phyloP scores from a whole-genome alignment of 1,139 yeast species.

The Yamadazyma kanchanaburiensis region DNA sequence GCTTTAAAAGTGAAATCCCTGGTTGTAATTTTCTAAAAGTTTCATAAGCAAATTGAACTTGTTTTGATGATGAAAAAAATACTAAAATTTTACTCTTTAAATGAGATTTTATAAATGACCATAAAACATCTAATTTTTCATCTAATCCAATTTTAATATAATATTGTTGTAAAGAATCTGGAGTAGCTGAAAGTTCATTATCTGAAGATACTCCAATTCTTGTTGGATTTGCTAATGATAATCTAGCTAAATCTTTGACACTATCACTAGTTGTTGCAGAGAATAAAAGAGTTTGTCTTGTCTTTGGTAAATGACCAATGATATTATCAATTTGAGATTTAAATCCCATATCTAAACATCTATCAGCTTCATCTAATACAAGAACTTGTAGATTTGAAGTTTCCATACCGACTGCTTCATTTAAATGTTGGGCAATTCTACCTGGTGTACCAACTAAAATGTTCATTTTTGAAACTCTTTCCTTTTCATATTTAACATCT shows the following conservation, averaged over 20 bases:
- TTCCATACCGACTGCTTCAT: constrained; percentile 86
- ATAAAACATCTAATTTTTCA: constrained; percentile 81
- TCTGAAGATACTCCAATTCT: constrained; percentile 64
- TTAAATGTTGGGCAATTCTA: constrained; percentile 88
- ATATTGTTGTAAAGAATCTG: constrained; percentile 80
- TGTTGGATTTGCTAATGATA: constrained; percentile 77
- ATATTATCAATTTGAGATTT: constrained; percentile 85
- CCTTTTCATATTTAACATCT: constrained; percentile 83
- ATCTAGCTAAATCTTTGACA: constrained; percentile 82
- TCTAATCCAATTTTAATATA: constrained; percentile 69
- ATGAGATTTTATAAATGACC: constrained; percentile 90
- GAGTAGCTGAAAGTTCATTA: constrained; percentile 58
- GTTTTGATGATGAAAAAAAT: constrained; percentile 88
- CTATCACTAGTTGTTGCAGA: constrained; percentile 94
- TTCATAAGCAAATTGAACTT: constrained; percentile 92
- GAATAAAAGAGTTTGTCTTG: constrained; percentile 84
- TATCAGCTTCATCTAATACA: constrained; percentile 93
- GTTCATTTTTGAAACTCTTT: constrained; percentile 78
- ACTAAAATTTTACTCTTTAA: constrained; percentile 81
- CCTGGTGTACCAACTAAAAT: constrained; percentile 97
- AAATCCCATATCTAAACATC: constrained; percentile 97
- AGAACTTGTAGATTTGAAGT: constrained; percentile 74
- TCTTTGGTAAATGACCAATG: constrained; percentile 74
- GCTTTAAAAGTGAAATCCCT: constrained; percentile 86
- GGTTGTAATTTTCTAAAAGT: constrained; percentile 91